A percentile compares a stretch with the other conserved stretches of the same genome.
Conservation (phyloP, 2,329 filamentous ascomycete genomes). For the Fusarium staphyleae region DNA sequence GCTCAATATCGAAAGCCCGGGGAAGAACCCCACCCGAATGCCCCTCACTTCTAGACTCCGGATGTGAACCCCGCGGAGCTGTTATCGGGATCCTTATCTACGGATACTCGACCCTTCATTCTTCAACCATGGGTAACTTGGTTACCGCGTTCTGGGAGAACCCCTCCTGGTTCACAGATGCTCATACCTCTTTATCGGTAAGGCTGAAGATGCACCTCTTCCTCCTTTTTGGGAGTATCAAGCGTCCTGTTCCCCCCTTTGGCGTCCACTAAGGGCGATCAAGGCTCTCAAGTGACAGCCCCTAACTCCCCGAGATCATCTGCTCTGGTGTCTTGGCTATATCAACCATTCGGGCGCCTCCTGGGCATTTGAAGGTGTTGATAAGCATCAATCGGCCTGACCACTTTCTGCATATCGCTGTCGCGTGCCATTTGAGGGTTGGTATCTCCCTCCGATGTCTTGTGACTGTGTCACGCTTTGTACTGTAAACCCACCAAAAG, state of each 20-base stretch:
- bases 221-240: constrained; percentile 6
- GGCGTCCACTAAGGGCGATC: not conserved
- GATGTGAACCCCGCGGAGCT: constrained; percentile 23
- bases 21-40: constrained; percentile 17
- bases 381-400: not conserved
- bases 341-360: not conserved
- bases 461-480: constrained; percentile 24
- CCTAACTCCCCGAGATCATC: constrained; percentile 16
- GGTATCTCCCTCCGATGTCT: constrained; percentile 11
- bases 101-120: not conserved
- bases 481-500: too few species aligned
- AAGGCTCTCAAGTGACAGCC: constrained; percentile 1
- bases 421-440: constrained; percentile 16
- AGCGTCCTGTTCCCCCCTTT: constrained; percentile 4
- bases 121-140: not conserved
- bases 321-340: constrained; percentile 8
- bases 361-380: not conserved
- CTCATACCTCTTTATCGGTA: constrained; percentile 8
- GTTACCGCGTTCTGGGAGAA: constrained; percentile 3
- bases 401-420: not conserved
- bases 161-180: not conserved
- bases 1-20: constrained; percentile 7
- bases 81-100: constrained; percentile 26
- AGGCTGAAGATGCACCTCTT: constrained; percentile 7
- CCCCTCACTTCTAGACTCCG: constrained; percentile 23